Base-by-base conservation (phyloP, 2,329 filamentous ascomycete genomes). In the Claviceps pazoutovae region DNA sequence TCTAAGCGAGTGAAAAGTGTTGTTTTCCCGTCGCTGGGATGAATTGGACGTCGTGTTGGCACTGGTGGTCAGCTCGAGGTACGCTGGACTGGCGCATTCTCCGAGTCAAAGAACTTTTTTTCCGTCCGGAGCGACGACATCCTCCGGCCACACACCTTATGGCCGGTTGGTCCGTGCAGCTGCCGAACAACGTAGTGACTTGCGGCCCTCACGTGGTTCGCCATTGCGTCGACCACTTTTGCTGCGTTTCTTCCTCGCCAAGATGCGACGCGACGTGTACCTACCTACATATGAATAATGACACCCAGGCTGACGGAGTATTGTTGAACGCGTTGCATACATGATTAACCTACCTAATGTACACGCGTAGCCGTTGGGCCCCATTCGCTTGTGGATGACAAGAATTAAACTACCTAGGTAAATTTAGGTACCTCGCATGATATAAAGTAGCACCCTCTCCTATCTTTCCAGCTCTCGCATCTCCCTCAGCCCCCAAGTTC, bases 401-500 rank as follows among this genome's bases (percentile, higher is more conserved):
- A 6, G 23, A 26, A 26, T 6, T 26, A 26, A 23, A 26, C 6
- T n/a, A n/a, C n/a, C n/a, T n/a, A n/a, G n/a, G n/a, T n/a, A n/a
- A n/a, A n/a, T n/a, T n/a, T 23, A 44, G 2, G 8, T 3, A 26
- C 23, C 23, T 26, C 23, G 23, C 23, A 26, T 26, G 23, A 26
- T 26, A 26, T 26, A 44, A 44, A 26, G 17, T 26, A 9, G 4
- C 17, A 9, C 17, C 7, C 19, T 11, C 14, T 16, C 38, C 6
- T 17, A 7, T 7, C 5, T 21, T 13, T 16, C 34, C 23, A 21
- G 5, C 23, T 30, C 17, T 37, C 34, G 14, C 19, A 23, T 4
- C 46, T 23, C 14, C 30, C 14, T 55, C 48, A 56, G 3, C 53
- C 55, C 39, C 56, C 54, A 54, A 61, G 56, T 37, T 60, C 58